These are phyloP conservation scores for Aspergillus nomiae DNA, from an alignment of 2,329 filamentous ascomycete genomes.

Conservation along the genomic window DNA sequence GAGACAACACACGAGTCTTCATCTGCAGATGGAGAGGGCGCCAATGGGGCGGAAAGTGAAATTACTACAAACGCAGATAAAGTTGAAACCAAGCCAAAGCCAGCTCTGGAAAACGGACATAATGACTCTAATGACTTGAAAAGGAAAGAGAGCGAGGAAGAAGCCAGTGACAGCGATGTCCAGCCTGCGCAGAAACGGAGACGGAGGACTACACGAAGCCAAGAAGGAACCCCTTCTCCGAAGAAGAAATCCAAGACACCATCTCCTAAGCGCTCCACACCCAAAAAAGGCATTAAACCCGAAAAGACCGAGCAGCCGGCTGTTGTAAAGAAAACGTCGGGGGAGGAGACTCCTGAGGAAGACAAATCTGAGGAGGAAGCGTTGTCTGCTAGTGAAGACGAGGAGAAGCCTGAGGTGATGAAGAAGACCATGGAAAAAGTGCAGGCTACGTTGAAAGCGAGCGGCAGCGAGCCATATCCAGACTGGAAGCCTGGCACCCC, in stretches of 20 bases:
- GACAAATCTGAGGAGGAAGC: conserved; percentile 38
- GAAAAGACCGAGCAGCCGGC: conserved; percentile 26
- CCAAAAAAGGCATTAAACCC: conserved; percentile 18
- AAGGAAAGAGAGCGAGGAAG: conserved; percentile 36
- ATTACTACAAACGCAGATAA: conserved; percentile 17
- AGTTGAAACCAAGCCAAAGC: conserved; percentile 9
- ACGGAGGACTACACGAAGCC: conserved; percentile 33
- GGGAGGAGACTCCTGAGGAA: conserved; percentile 46
- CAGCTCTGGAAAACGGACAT: conserved; percentile 7
- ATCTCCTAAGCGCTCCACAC: conserved; percentile 21
- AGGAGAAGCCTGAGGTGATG: conserved; percentile 68
- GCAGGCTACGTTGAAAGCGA: conserved; percentile 71
- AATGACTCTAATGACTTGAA: conserved; percentile 16
- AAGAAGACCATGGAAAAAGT: conserved; percentile 79
- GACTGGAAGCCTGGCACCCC: conserved; percentile 90
- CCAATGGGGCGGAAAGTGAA: conserved; percentile 16
- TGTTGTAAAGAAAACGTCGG: conserved; percentile 43
- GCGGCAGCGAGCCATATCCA: conserved; percentile 79
- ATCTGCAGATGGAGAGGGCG: not conserved
- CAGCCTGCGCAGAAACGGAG: conserved; percentile 62
- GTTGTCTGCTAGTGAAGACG: conserved; percentile 53
- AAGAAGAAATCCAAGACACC: conserved; percentile 21
- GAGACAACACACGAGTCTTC: conserved; percentile 28
- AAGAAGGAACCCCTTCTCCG: conserved; percentile 37
- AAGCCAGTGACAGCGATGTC: conserved; percentile 53